phyloP scores from a whole-genome alignment of 2,329 filamentous ascomycete species.

The Neonectria faginata region DNA sequence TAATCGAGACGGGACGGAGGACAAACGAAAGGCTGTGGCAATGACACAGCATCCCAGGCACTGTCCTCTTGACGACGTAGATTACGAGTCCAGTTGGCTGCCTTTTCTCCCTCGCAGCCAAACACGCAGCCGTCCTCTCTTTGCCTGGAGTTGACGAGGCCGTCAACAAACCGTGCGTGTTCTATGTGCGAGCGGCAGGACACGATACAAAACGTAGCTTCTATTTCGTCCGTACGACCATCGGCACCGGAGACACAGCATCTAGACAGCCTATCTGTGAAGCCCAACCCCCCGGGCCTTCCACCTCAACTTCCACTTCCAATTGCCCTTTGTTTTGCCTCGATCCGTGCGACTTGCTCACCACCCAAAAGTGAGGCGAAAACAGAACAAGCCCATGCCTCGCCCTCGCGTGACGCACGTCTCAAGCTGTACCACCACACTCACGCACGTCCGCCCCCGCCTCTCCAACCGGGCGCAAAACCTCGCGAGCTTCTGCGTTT shows the following conservation, averaged over 20 bases:
- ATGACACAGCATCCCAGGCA: background rate
- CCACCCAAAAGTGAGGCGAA: background rate
- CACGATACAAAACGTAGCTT: too few relatives aligned
- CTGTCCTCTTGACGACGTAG: background rate
- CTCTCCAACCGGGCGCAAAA: background rate
- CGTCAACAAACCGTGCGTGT: background rate
- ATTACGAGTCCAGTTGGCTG: background rate
- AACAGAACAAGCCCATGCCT: background rate
- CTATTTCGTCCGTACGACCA: background rate
- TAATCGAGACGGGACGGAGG: too few relatives aligned
- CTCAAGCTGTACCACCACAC: slow-evolving; percentile 6
- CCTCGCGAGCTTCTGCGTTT: background rate
- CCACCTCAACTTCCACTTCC: background rate
- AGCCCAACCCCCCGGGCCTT: background rate
- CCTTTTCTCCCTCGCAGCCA: background rate
- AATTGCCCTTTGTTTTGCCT: background rate
- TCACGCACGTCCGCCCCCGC: background rate
- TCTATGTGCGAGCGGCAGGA: background rate
- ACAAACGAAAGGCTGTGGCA: too few relatives aligned
- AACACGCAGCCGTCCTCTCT: background rate
- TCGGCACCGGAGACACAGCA: background rate
- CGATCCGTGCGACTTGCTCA: background rate
- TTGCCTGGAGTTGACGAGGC: background rate
- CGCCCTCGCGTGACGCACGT: slow-evolving; percentile 9
- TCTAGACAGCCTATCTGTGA: background rate